Base-by-base conservation (phyloP, 495 filamentous ascomycete species). In the Hypoxylon lenormandii region DNA sequence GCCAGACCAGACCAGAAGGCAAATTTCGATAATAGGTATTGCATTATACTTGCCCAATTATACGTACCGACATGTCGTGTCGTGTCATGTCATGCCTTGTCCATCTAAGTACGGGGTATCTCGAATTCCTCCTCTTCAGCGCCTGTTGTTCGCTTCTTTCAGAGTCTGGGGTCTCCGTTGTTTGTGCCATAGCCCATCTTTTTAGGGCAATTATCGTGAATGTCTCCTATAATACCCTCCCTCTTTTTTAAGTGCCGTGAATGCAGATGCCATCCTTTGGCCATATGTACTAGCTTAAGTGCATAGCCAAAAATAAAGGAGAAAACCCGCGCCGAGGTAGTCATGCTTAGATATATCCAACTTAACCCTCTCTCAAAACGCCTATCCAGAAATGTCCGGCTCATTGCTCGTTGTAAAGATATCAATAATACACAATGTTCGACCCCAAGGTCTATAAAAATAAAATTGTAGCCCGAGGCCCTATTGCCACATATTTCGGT, bases 401-500 rank as follows among this genome's bases (percentile, higher is more conserved):
- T 61, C 42, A 22, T 28, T 38, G 36, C 55, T 50, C 36, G 8
- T 38, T 54, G 42, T 50, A 42, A 65, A 52, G 48, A 52, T 16
- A 50, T 56, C 61, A 58, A 58, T 61, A 64, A 60, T 64, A 60
- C 57, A 59, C 48, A 50, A 53, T 37, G 13, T 47, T 33, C 2
- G 6, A 55, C 19, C 19, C 33, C 36, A 57, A 56, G 22, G 26
- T 11, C 42, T 5, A 54, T 50, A 13, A 23, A 54, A 53, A 11
- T 33, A 50, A 33, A 6, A n/a, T 11, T 38, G 28, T 30, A 6
- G n/a, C 37, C 12, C 16, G n/a, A n/a, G 42, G 1, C 40, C 59
- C 10, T 63, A 75, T 18, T 64, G 45, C 72, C 72, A 75, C 58
- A 72, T 62, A 19, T 59, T 48, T 47, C 60, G 55, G 43, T 69